Base-by-base conservation (phyloP, 805 yeast species). In the Schwanniomyces yamadae region DNA sequence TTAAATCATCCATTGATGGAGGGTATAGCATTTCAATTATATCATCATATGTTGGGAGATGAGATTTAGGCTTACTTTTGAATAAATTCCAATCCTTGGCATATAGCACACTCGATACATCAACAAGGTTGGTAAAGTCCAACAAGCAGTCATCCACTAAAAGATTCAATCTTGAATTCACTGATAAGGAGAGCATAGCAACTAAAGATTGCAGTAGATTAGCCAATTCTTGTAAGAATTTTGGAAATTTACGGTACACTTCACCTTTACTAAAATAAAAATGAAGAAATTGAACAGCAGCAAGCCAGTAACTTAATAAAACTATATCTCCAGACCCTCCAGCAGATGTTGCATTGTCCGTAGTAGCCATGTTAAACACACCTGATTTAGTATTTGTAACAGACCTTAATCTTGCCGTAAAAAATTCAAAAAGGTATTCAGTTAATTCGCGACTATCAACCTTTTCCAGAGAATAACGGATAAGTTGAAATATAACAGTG, bases 241-340 rank as follows among this genome's bases (percentile, higher is more conserved):
- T 54, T 2, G 90, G 88, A 42, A 79, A 75, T 31, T 62, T 63
- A 15, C 57, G 50, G 55, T 77, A 80, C 35, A 82, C 71, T 0
- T 63, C 59, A 50, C 84, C 93, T 42, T 84, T 78, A 28, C 77
- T 66, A 22, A 91, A 54, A 58, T 87, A 91, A 57, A 84, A 91
- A 50, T 83, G 81, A 33, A 91, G 62, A 46, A 85, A 80, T 40
- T 85, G 84, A 29, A 84, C 55, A 17, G 84, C 82, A 4, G 95
- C 80, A 23, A 93, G 73, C 98, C 98, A 93, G 56, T 88, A 91
- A 33, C 95, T 82, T 42, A 82, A 72, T 26, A 73, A 54, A 12
- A 84, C 84, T 37, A 84, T 80, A 52, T 84, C 91, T 21, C 81
- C 83, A 22, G 70, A 60, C 5, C 66, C 69, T 4, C 54, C 55